Base-by-base conservation (phyloP, 169 alveolate genomes). In the Plasmodium fragile region DNA sequence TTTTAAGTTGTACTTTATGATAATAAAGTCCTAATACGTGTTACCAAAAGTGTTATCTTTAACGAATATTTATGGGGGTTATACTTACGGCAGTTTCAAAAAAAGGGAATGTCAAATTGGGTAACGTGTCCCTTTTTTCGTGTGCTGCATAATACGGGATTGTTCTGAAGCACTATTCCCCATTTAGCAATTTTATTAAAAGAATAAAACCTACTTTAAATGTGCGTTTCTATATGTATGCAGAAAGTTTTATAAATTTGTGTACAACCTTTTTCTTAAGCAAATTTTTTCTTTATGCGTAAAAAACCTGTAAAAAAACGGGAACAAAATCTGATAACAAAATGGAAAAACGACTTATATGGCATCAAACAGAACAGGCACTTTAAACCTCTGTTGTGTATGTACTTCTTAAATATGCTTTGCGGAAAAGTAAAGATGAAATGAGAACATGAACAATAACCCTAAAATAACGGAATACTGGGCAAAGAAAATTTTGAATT, bases 381-480 rank as follows among this genome's bases (percentile, higher is more conserved):
- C 7, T 65, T 65, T n/a, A 65, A 65, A 28, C 75, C n/a, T 65
- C 41, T 22, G 36, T 65, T 65, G 3, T 22, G 75, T n/a, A 22
- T 65, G 59, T 49, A 13, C 75, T 4, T 59, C 34, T 65, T 65
- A 65, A 65, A 5, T 65, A 65, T 65, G 36, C 36, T 65, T 22
- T 65, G 36, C 75, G 75, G 36, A 25, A 65, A 22, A 65, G 36
- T 65, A n/a, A 65, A 65, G 36, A 65, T 65, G 75, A 28, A 52
- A 75, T 75, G 32, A 52, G 13, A 75, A 75, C 70, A 75, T 18
- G 81, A 83, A 93, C 79, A 95, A 93, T 83, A 95, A 75, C 94
- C 71, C 93, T 32, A 92, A 49, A 49, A 49, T 49, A 49, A 93
- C 34, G 96, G 83, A 77, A 95, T 95, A 39, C 83, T 91, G 89